Evolutionary conservation across 2,329 filamentous ascomycete genomes (phyloP), one percentile per base, ranked within the genome.

Genomic region (Aspergillus costaricaensis): DNA sequence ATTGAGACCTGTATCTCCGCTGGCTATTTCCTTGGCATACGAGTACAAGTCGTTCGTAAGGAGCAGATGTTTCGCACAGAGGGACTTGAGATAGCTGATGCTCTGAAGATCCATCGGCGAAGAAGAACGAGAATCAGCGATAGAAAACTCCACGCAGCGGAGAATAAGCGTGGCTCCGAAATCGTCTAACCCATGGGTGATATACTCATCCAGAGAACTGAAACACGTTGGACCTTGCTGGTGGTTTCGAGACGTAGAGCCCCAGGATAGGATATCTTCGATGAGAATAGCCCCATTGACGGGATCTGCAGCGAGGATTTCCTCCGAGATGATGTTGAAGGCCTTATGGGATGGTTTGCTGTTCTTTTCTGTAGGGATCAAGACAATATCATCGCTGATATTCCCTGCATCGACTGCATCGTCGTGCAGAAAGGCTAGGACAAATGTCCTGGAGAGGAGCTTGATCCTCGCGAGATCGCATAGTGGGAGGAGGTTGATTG

Each of bases 31-130:
- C 39, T 66, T 66, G 2, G 48, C 51, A 27, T 62, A 65, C 1
- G 64, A 66, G 21, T 66, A 66, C 5, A 65, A 49, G 27, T 65
- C 64, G 21, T 66, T 66, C 8, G 59, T 56, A 2, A 66, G 55
- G 19, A 64, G 49, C 17, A 55, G 53, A 25, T 66, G 64, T 17
- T 54, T 57, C 17, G 55, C 59, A 41, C 61, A 65, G 5, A 63
- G 54, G 36, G 39, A 21, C 23, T 41, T 25, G 14, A 65, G n/a
- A 4, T 1, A 15, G 21, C 3, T 19, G 14, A 12, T 58, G 5
- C 6, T 19, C 23, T n/a, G 32, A 15, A 36, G 12, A 36, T 54
- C 25, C 12, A 19, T 6, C 4, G 60, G 53, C 12, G 25, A 5
- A 1, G 60, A 44, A 1, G 60, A 15, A 9, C 15, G 5, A 1